These are phyloP conservation scores for Torulaspora gathmanii DNA, from an alignment of 805 yeast genomes.

Conservation along the genomic window DNA sequence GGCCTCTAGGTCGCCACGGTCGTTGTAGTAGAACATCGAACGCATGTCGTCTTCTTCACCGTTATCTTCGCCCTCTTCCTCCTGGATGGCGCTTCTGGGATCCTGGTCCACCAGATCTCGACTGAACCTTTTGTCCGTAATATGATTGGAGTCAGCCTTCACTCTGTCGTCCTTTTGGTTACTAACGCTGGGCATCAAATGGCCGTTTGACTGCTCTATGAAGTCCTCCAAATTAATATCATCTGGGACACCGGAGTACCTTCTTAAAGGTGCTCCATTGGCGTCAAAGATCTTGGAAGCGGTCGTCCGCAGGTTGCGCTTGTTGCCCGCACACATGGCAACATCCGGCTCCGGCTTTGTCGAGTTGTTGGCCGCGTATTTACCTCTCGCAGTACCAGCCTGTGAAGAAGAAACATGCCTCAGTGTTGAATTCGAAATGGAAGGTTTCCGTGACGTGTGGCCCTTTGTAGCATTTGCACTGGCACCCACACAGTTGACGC, in stretches of 20 bases:
- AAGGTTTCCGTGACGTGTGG: constrained; percentile 14
- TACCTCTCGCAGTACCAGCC: constrained; percentile 8
- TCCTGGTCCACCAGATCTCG: constrained; percentile 11
- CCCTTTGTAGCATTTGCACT: background rate
- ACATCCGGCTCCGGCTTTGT: constrained; percentile 4
- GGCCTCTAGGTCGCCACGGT: constrained; percentile 30
- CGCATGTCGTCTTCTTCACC: constrained; percentile 28
- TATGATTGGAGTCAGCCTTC: constrained; percentile 3
- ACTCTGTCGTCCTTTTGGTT: constrained; percentile 8
- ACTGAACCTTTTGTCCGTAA: constrained; percentile 7
- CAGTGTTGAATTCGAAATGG: constrained; percentile 18
- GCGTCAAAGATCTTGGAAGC: constrained; percentile 70
- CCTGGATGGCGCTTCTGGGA: constrained; percentile 21
- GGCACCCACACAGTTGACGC: background rate
- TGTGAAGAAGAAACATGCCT: constrained; percentile 16
- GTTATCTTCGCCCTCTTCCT: constrained; percentile 20
- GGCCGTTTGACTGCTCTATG: constrained; percentile 41
- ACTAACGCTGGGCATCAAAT: constrained; percentile 11
- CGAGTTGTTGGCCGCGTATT: constrained; percentile 1
- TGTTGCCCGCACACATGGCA: constrained; percentile 7
- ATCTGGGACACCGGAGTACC: constrained; percentile 69
- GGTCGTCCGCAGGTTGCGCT: constrained; percentile 52
- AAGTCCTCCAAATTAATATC: constrained; percentile 46
- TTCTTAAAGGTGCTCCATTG: constrained; percentile 64
- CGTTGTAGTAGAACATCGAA: constrained; percentile 35